phyloP scores from a whole-genome alignment of 2,329 filamentous ascomycete genomes.

The Colletotrichum cordylinicola region DNA sequence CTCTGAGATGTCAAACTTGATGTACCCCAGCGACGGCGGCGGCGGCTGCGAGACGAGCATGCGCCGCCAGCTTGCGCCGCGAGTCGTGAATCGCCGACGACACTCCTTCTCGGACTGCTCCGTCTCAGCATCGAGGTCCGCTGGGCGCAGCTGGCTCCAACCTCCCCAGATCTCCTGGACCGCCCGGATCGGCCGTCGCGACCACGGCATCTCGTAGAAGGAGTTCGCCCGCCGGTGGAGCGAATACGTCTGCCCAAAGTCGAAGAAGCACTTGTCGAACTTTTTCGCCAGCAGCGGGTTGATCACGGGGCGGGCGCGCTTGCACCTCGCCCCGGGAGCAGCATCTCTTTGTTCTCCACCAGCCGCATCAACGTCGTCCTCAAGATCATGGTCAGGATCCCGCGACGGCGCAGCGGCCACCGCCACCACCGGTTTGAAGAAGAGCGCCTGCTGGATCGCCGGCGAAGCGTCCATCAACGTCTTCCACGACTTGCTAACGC shows the following conservation, averaged over 20 bases:
- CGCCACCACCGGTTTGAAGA: constrained; percentile 6
- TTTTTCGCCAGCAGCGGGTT: constrained; percentile 16
- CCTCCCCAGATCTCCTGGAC: constrained; percentile 8
- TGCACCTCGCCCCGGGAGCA: background rate
- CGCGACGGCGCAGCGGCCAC: background rate
- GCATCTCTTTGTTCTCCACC: background rate
- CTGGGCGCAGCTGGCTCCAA: background rate
- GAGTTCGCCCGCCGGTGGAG: constrained; percentile 8
- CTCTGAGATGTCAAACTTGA: constrained; percentile 5
- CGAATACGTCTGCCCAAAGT: constrained; percentile 14
- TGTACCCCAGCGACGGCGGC: constrained; percentile 1
- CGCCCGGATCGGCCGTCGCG: background rate
- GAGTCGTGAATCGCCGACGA: constrained; percentile 3
- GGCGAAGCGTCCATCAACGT: background rate
- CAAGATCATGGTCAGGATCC: background rate
- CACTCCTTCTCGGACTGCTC: background rate
- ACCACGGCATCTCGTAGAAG: constrained; percentile 18
- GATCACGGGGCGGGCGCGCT: background rate
- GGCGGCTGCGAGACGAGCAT: constrained; percentile 28
- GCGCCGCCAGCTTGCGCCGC: constrained; percentile 26
- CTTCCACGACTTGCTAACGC: constrained; percentile 29
- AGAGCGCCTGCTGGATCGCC: background rate
- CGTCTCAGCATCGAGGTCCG: background rate
- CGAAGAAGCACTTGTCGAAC: constrained; percentile 21
- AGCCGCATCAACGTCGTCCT: background rate